Evolutionary conservation across 2,329 filamentous ascomycete species (phyloP), one percentile per base, ranked within the genome.

Genomic region (Neofusicoccum sp.): DNA sequence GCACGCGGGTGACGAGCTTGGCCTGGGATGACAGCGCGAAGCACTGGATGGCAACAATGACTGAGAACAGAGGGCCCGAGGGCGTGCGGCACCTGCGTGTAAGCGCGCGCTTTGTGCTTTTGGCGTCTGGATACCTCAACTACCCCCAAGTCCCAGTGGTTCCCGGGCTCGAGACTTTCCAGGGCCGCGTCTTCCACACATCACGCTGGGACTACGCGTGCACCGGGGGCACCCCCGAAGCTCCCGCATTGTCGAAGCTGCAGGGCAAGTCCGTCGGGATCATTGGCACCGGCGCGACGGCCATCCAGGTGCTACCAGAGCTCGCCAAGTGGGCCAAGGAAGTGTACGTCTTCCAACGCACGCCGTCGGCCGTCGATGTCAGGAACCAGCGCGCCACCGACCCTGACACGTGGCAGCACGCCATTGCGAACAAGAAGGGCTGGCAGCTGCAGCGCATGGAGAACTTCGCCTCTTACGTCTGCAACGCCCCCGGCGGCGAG

Each of bases 11-110:
- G 65, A 68, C 75, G 69, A 85, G 6, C 75, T 86, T 2, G 84
- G 86, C 61, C 82, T 86, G 83, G 83, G 74, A 83, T 61, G 79
- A 80, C 0, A 68, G 65, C 1, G 66, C 62, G 20, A 66, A 68
- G 24, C 30, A 62, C n/a, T 80, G 76, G 75, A 44, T 64, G 40
- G 61, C 75, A 58, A 65, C 68, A 31, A 53, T 75, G 60, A 5
- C 60, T 38, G 58, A 74, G 67, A 16, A 70, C 79, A 76, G 78
- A 70, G 76, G 49, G 78, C 79, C 61, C 62, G 68, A 3, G 48
- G 70, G 75, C 4, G 44, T 61, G 0, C 62, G 38, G 2, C 61
- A 59, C 0, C 78, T 77, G 75, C 51, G 58, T 0, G 61, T 76
- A 40, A 66, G 65, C 14, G 69, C 70, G 9, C 65, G 65, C 24